Evolutionary conservation across 768 basidiomycete genomes (phyloP), one percentile per base, ranked within the genome.

Genomic region (Hysterangium stoloniferum): DNA sequence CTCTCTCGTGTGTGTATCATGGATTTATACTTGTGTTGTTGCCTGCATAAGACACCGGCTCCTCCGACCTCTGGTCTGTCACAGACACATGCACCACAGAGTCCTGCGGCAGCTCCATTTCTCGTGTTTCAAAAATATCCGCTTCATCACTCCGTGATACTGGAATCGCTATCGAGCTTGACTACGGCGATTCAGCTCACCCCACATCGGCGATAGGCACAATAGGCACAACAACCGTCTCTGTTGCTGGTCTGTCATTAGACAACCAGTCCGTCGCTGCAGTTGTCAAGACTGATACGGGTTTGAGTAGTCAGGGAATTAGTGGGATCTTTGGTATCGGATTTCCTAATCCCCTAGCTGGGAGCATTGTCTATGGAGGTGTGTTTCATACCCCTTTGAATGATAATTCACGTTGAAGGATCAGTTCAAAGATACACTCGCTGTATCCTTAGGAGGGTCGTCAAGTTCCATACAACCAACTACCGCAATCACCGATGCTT

Each of bases 271-370:
- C 33, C 29, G 17, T 50, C 9, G 48, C 37, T 11, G 48, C 48
- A 15, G 24, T 40, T 13, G 25, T 40, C 19, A 24, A 40, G 7
- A 50, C 48, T 4, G 31, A 50, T 24, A 19, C 40, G 29, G 19
- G n/a, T 31, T 8, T 50, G 5, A 28, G 37, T n/a, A 28, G 28
- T 11, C 7, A 41, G 24, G 37, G 37, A 4, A 19, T 42, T 15
- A 50, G 35, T 31, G 48, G 48, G 9, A 38, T 50, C 15, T 37
- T 50, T 28, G 48, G 48, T 13, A 17, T 41, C 15, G 48, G 48
- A 11, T 50, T 50, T 42, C 48, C 48, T 42, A 41, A 24, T 41
- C 37, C 37, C 25, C 28, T 42, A 11, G n/a, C 35, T n/a, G 44
- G 44, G 9, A 50, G 48, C 37, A 28, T 31, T 41, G 42, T 50